Evolutionary conservation across 129 eudicot species (phyloP).

Genomic region (Scalesia atractyloides): DNA sequence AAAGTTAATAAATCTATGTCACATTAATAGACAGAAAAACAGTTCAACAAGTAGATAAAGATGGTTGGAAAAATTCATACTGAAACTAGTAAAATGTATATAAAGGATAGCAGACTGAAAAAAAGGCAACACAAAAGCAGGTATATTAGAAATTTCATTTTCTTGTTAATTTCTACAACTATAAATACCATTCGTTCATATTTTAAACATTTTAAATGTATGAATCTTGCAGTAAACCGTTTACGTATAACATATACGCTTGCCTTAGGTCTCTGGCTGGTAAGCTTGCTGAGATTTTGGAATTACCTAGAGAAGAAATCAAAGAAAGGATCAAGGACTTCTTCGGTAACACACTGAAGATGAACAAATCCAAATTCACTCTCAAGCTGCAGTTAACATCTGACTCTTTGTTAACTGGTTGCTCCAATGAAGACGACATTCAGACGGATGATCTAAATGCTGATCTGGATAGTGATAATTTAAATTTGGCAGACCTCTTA

Average conservation of each 20-base stretch:
- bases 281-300: conserved; percentile 52
- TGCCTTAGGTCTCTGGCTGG: conserved; percentile 66
- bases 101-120: neutral
- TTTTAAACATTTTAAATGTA: too few relatives aligned
- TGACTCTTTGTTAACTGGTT: conserved; percentile 18
- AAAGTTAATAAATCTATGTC: neutral
- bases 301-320: conserved; percentile 38
- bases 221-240: conserved; percentile 41
- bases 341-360: conserved; percentile 49
- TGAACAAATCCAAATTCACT: conserved; percentile 26
- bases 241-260: conserved; percentile 55
- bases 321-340: conserved; percentile 45
- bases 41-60: neutral
- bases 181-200: neutral
- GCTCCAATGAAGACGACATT: conserved; percentile 35
- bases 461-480: conserved; percentile 36
- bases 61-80: neutral
- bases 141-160: neutral
- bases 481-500: conserved; percentile 51
- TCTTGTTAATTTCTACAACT: neutral
- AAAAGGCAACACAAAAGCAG: neutral
- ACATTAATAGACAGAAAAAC: neutral
- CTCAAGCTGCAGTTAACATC: conserved; percentile 16
- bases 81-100: too few relatives aligned
- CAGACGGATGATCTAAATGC: conserved; percentile 14